Conservation (phyloP, 352 stramenopile genomes). For the Globisporangium spinosum region DNA sequence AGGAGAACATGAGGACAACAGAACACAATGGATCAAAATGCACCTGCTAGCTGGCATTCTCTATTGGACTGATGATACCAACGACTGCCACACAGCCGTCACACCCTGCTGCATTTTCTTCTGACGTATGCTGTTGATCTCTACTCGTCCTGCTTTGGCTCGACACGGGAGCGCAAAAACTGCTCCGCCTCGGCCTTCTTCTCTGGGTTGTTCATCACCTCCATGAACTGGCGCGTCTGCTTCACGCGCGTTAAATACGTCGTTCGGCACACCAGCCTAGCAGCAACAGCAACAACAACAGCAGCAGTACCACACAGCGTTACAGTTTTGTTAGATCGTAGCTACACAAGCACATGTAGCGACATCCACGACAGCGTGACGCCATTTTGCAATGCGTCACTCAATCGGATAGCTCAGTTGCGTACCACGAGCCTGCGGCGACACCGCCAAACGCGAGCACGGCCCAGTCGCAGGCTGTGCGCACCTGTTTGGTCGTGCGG, state of each 20-base stretch:
- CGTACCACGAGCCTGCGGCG: constrained; percentile 49
- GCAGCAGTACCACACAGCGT: background rate
- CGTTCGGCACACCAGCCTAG: constrained; percentile 58
- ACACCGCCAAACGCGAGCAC: constrained; percentile 62
- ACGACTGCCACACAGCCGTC: background rate
- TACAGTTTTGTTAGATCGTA: background rate
- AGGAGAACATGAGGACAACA: background rate
- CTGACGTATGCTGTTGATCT: background rate
- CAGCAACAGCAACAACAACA: background rate
- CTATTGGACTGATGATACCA: background rate
- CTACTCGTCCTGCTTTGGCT: constrained; percentile 23
- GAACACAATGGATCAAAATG: background rate
- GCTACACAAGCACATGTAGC: background rate
- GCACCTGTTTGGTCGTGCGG: constrained; percentile 52
- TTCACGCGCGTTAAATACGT: constrained; percentile 43
- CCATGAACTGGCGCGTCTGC: constrained; percentile 80
- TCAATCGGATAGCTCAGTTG: background rate
- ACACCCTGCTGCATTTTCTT: background rate
- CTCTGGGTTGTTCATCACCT: constrained; percentile 79
- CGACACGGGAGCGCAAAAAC: constrained; percentile 68
- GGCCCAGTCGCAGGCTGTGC: constrained; percentile 61
- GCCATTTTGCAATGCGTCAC: background rate
- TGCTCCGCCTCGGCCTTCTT: constrained; percentile 69
- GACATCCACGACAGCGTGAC: background rate
- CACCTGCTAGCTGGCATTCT: background rate